These are phyloP conservation scores for Wickerhamiella kurtzmanii DNA, from an alignment of 805 yeast genomes.

Conservation along the genomic window DNA sequence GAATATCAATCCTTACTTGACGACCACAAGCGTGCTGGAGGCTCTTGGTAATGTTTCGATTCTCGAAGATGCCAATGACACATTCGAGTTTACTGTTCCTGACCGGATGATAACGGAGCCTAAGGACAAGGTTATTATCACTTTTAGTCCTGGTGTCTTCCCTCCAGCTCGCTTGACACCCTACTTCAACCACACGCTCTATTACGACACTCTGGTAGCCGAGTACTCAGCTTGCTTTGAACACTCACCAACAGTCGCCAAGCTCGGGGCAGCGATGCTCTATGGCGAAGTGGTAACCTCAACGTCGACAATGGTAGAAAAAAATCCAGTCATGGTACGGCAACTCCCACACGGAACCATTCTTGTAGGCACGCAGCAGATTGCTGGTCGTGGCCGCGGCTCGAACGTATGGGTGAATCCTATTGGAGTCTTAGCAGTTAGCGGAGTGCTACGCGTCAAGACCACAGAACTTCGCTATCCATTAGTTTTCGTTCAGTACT, in stretches of 20 bases:
- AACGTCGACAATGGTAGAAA: slow-evolving; percentile 65
- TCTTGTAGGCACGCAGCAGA: slow-evolving; percentile 67
- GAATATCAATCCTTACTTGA: not conserved
- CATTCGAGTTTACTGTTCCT: slow-evolving; percentile 29
- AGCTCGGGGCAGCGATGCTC: slow-evolving; percentile 48
- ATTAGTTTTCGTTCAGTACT: slow-evolving; percentile 75
- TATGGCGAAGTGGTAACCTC: slow-evolving; percentile 89
- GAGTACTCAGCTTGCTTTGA: slow-evolving; percentile 19
- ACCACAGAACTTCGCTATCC: slow-evolving; percentile 35
- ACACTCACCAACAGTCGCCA: not conserved
- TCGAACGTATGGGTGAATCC: slow-evolving; percentile 95
- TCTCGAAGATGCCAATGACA: slow-evolving; percentile 42
- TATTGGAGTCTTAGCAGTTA: slow-evolving; percentile 74
- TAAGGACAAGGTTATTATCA: slow-evolving; percentile 41
- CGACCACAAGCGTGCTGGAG: not conserved
- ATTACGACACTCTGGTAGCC: slow-evolving; percentile 33
- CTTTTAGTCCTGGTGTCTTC: slow-evolving; percentile 28
- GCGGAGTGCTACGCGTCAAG: slow-evolving; percentile 53
- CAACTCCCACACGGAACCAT: slow-evolving; percentile 55
- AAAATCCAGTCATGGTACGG: slow-evolving; percentile 46
- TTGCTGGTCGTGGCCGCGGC: slow-evolving; percentile 87
- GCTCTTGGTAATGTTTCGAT: not conserved
- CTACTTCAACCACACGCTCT: slow-evolving; percentile 50
- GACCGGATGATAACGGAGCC: slow-evolving; percentile 6
- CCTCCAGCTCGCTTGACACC: slow-evolving; percentile 53